phyloP scores from a whole-genome alignment of 257 asterid genomes.

The Capsicum rhomboideum region DNA sequence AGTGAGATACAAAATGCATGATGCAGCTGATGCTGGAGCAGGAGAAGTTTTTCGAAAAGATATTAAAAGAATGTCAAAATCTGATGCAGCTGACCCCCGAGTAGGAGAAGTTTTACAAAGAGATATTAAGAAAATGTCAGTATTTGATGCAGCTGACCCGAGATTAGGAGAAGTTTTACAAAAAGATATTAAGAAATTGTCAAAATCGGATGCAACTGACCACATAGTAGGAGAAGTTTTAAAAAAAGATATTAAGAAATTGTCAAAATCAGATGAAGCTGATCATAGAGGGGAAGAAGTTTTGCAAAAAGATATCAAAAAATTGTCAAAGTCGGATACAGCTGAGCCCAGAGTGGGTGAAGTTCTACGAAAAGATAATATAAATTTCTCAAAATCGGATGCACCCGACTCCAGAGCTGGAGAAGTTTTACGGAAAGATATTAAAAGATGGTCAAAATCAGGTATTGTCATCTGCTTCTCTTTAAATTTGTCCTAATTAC shows the following conservation, averaged over 20 bases:
- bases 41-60: not conserved
- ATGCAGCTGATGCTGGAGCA: not conserved
- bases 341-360: constrained; percentile 28
- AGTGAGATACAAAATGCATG: constrained; percentile 54
- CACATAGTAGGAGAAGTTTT: constrained; percentile 41
- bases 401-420: constrained; percentile 11
- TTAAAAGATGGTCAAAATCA: constrained; percentile 47
- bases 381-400: constrained; percentile 59
- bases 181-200: too few relatives aligned
- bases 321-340: not conserved
- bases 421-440: constrained; percentile 27
- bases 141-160: constrained; percentile 27
- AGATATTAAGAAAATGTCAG: constrained; percentile 33
- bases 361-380: constrained; percentile 14
- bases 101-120: constrained; percentile 32
- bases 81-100: constrained; percentile 3
- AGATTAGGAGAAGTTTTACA: too few relatives aligned
- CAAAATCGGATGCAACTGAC: not conserved
- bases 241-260: constrained; percentile 44
- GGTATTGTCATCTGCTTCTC: constrained; percentile 29
- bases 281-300: constrained; percentile 35
- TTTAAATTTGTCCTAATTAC: not conserved
- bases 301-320: constrained; percentile 42
- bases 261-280: constrained; percentile 46
- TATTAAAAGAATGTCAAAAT: not conserved